Base-by-base conservation (phyloP, 371 early-diverging fungal genomes). In the Mortierella sp. region DNA sequence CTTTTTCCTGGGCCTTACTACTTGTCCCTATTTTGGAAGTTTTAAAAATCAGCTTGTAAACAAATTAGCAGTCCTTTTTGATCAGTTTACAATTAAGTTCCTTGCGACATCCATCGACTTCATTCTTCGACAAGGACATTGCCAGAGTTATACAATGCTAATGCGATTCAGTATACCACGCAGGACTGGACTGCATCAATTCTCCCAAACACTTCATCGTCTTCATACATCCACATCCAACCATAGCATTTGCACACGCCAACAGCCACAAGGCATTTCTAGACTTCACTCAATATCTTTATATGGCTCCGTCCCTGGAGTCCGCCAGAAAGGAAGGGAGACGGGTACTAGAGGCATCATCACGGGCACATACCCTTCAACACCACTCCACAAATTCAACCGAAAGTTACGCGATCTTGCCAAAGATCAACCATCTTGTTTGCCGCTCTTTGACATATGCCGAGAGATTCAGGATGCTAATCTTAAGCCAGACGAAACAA, bases 361-460 rank as follows among this genome's bases (percentile, higher is more conserved):
- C 49, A 73, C 67, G 4, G 66, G 32, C 12, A 78, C 81, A n/a
- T 80, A 80, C 42, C 75, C 75, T 7, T 28, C 81, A 9, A 42
- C 32, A 2, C 81, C 61, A 0, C 68, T 80, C 29, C 23, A 57
- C 68, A 55, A 34, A 15, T 56, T 51, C 54, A 80, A 80, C 43
- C 34, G 49, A 22, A 80, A 61, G 54, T 61, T 80, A 29, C n/a
- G 64, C 2, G 43, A 28, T 1, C 54, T 75, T 37, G 64, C 56
- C 51, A 67, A 26, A 28, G 70, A 73, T 2, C 69, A 62, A 0
- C 56, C 61, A 13, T 12, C 13, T 0, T 73, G 61, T 26, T 56
- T 70, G 28, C 64, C 66, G 26, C 49, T 78, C 61, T 78, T 78
- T 63, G 79, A 78, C 56, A 73, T 66, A 17, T 78, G 79, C 35